A percentile compares a stretch with the other conserved stretches of the same genome.
These are phyloP conservation scores for Phaseolus coccineus DNA, from an alignment of 331 rosid genomes.

Conservation along the genomic window DNA sequence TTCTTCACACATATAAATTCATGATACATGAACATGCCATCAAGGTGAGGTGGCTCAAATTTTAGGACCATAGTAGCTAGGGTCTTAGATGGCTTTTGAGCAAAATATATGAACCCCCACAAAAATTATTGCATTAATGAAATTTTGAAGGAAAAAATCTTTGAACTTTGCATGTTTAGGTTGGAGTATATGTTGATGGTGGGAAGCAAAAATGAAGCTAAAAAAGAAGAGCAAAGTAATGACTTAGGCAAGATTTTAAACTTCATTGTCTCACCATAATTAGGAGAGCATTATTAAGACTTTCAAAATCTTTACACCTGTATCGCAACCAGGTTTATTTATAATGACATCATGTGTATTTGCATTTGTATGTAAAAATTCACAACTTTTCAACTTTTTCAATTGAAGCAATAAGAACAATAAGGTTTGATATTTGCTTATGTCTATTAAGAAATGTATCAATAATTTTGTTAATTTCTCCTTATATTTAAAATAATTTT, in stretches of 20 bases:
- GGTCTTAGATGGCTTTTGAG: background rate
- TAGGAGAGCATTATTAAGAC: conserved; percentile 1
- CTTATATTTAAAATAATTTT: too few species aligned
- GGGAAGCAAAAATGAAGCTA: background rate
- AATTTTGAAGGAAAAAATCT: background rate
- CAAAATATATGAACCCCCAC: background rate
- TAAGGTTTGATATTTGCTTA: background rate
- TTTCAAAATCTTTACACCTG: background rate
- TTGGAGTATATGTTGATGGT: background rate
- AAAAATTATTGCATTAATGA: background rate
- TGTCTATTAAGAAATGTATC: background rate
- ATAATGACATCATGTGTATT: background rate
- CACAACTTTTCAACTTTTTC: background rate
- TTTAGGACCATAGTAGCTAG: background rate
- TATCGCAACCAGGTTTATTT: background rate
- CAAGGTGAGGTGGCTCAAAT: conserved; percentile 4
- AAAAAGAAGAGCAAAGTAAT: background rate
- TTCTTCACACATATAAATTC: too few species aligned
- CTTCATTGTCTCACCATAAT: background rate
- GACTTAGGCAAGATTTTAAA: conserved; percentile 6
- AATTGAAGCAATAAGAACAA: background rate
- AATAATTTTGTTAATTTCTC: background rate
- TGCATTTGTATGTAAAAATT: background rate
- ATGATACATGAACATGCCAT: background rate
- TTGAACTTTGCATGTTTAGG: background rate